Evolutionary conservation across 169 alveolate genomes (phyloP).

Genomic region (Babesia microti): DNA sequence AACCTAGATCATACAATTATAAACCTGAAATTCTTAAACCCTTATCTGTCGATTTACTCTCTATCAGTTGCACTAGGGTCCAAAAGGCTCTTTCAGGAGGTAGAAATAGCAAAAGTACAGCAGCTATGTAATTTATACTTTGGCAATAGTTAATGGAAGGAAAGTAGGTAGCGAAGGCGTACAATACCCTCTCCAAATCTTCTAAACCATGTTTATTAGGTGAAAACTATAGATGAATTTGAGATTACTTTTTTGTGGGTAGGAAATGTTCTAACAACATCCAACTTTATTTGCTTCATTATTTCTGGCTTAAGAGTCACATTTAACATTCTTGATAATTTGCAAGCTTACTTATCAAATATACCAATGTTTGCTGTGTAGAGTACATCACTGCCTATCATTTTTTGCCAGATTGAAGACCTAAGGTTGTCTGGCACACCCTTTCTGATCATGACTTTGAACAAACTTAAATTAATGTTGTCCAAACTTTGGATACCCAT

Average conservation of each 20-base stretch:
- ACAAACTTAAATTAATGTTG: conserved; percentile 3
- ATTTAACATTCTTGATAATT: conserved; percentile 34
- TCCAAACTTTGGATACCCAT: conserved; percentile 5
- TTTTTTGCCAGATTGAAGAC: conserved; percentile 41
- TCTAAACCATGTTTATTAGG: conserved; percentile 25
- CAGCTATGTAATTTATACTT: conserved; percentile 71
- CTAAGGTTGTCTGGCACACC: conserved; percentile 63
- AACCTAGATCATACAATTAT: conserved; percentile 26
- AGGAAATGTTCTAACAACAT: conserved; percentile 70
- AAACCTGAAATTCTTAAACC: conserved; percentile 59
- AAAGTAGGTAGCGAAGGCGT: conserved; percentile 68
- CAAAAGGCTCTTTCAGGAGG: conserved; percentile 69
- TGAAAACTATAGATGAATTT: conserved; percentile 9
- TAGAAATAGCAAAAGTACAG: conserved; percentile 63
- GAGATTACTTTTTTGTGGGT: conserved; percentile 51
- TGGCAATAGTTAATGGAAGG: conserved; percentile 71
- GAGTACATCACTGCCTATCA: conserved; percentile 23
- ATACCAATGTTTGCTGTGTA: conserved; percentile 14
- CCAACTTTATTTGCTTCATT: conserved; percentile 67
- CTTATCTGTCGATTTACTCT: conserved; percentile 51
- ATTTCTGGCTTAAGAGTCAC: conserved; percentile 51
- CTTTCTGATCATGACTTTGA: conserved; percentile 52
- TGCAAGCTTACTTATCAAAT: conserved; percentile 21
- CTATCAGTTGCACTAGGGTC: conserved; percentile 69
- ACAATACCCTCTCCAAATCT: conserved; percentile 59